These are phyloP conservation scores for Rhynchosporium graminicola DNA, from an alignment of 2,329 filamentous ascomycete species.

Conservation along the genomic window DNA sequence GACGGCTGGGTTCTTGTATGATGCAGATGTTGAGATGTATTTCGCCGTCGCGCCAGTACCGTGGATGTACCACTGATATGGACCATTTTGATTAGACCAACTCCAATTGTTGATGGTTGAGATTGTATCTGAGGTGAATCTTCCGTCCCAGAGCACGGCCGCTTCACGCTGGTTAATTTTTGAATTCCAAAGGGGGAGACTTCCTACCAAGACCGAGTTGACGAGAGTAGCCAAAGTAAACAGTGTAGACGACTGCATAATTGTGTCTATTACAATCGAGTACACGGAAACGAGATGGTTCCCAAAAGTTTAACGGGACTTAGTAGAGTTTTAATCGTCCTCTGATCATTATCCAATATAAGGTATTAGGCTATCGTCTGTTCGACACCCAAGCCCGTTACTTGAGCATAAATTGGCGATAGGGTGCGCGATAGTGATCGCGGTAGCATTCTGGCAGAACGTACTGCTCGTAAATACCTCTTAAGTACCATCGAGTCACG, in stretches of 20 bases:
- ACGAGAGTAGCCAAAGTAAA: neutral
- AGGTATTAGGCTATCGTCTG: neutral
- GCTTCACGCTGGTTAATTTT: neutral
- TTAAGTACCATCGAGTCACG: conserved; percentile 3
- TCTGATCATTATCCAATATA: neutral
- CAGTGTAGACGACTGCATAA: neutral
- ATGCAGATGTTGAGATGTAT: conserved; percentile 49
- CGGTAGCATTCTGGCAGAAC: conserved; percentile 18
- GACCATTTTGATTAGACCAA: conserved; percentile 65
- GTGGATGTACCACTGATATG: conserved; percentile 78
- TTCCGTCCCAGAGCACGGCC: conserved; percentile 62
- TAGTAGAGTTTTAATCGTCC: neutral
- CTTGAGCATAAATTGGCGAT: conserved; percentile 9
- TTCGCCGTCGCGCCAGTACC: conserved; percentile 48
- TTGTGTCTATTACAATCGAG: neutral
- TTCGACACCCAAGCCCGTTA: neutral
- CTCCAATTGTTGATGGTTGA: conserved; percentile 62
- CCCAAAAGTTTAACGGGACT: neutral
- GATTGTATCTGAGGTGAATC: conserved; percentile 60
- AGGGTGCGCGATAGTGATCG: neutral
- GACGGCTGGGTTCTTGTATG: conserved; percentile 51
- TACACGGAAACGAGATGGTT: neutral
- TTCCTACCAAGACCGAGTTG: neutral
- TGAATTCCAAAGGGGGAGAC: neutral
- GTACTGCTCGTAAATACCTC: neutral